phyloP scores from a whole-genome alignment of 1,284 basidiomycete species.

The Dichomitus squalens region DNA sequence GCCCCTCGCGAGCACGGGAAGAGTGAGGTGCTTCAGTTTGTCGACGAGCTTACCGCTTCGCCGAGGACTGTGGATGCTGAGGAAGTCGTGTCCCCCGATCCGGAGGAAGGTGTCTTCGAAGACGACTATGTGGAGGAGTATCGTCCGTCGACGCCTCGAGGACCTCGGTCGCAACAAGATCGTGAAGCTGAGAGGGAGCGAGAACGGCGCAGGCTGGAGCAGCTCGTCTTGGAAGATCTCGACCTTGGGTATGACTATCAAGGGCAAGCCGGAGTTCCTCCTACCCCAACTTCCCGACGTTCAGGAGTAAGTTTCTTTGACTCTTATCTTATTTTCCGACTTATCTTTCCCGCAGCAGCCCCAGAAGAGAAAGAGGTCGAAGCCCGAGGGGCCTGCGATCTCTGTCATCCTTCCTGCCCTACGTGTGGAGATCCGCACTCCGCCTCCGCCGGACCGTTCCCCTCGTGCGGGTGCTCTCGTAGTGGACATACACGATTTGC shows the following conservation, averaged over 20 bases:
- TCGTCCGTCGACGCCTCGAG: constrained; percentile 40
- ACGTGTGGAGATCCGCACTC: constrained; percentile 62
- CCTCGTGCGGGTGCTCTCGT: constrained; percentile 68
- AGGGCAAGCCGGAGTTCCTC: constrained; percentile 4
- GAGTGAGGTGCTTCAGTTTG: constrained; percentile 41
- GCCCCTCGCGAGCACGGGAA: constrained; percentile 37
- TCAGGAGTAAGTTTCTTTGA: constrained; percentile 23
- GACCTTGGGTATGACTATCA: constrained; percentile 52
- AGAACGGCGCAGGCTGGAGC: constrained; percentile 47
- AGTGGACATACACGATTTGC: constrained; percentile 63
- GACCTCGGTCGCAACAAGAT: constrained; percentile 19
- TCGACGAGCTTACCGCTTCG: constrained; percentile 36
- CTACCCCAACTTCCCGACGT: constrained; percentile 2
- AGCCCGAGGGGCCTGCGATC: constrained; percentile 25
- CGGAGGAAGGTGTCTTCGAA: constrained; percentile 21
- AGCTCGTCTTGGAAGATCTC: constrained; percentile 56
- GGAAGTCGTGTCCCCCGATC: constrained; percentile 18
- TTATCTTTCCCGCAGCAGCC: background rate
- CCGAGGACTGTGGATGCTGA: constrained; percentile 17
- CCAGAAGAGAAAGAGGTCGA: constrained; percentile 11
- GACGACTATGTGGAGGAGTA: constrained; percentile 29
- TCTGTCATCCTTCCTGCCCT: constrained; percentile 51
- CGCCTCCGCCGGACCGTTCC: constrained; percentile 42
- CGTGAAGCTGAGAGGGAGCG: constrained; percentile 39
- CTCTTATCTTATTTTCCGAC: background rate